phyloP scores from a whole-genome alignment of 1,139 yeast genomes.

The Debaryomyces fabryi region DNA sequence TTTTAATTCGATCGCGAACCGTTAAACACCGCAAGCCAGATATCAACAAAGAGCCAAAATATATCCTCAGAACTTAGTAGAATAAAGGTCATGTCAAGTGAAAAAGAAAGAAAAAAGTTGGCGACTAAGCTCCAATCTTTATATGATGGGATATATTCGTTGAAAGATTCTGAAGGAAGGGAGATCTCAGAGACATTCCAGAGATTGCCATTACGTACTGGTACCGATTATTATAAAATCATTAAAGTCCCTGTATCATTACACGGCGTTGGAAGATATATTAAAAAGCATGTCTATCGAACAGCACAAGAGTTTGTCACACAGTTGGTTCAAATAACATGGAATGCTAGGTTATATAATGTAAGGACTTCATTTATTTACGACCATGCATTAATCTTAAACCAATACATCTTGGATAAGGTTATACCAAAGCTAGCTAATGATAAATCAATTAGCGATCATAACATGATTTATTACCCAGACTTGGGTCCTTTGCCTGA shows the following conservation, averaged over 20 bases:
- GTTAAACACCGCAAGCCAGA: not conserved
- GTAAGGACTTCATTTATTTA: slow-evolving; percentile 69
- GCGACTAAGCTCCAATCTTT: slow-evolving; percentile 40
- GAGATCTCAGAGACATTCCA: slow-evolving; percentile 53
- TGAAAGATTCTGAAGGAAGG: slow-evolving; percentile 48
- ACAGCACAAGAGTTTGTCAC: slow-evolving; percentile 68
- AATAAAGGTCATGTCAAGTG: slow-evolving; percentile 24
- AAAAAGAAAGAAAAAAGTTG: slow-evolving; percentile 45
- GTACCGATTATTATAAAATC: slow-evolving; percentile 49
- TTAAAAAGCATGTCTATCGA: slow-evolving; percentile 56
- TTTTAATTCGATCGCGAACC: slow-evolving; percentile 1
- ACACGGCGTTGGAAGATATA: slow-evolving; percentile 42
- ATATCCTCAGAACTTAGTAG: not conserved
- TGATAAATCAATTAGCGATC: slow-evolving; percentile 44
- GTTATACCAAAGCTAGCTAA: slow-evolving; percentile 56
- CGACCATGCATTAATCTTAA: slow-evolving; percentile 71
- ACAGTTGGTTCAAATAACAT: slow-evolving; percentile 80
- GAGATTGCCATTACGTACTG: slow-evolving; percentile 54
- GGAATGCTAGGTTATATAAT: slow-evolving; percentile 89
- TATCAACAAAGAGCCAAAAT: slow-evolving; percentile 2
- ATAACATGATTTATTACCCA: slow-evolving; percentile 58
- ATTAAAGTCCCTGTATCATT: slow-evolving; percentile 47
- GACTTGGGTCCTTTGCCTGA: slow-evolving; percentile 75
- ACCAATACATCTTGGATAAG: slow-evolving; percentile 56
- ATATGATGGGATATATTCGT: slow-evolving; percentile 45